phyloP scores from a whole-genome alignment of 164 flowering plant species.

The Liquidambar formosana region DNA sequence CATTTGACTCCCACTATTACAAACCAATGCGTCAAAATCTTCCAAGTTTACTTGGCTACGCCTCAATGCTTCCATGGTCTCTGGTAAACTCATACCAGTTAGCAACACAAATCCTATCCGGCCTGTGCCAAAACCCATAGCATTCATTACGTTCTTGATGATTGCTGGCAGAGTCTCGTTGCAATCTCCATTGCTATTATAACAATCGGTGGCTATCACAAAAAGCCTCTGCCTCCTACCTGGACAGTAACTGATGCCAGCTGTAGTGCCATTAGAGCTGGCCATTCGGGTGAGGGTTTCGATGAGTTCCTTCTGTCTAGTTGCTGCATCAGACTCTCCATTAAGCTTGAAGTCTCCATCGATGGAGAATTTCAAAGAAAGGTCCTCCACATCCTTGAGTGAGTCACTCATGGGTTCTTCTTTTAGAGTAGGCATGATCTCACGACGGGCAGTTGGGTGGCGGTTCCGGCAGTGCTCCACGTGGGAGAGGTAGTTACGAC shows the following conservation, averaged over 20 bases:
- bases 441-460: slow-evolving; percentile 60
- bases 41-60: slow-evolving; percentile 40
- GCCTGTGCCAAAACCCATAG: slow-evolving; percentile 28
- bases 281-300: slow-evolving; percentile 45
- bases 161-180: slow-evolving; percentile 30
- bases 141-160: slow-evolving; percentile 43
- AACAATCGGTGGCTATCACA: slow-evolving; percentile 66
- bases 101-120: slow-evolving; percentile 52
- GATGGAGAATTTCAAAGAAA: slow-evolving; percentile 67
- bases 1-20: slow-evolving; percentile 75
- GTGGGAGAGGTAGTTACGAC: slow-evolving; percentile 70
- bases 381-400: slow-evolving; percentile 71
- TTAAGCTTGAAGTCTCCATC: slow-evolving; percentile 61
- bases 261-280: slow-evolving; percentile 24
- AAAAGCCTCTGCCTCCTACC: slow-evolving; percentile 66
- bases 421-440: slow-evolving; percentile 35
- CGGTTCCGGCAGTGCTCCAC: slow-evolving; percentile 65
- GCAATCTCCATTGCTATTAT: slow-evolving; percentile 30
- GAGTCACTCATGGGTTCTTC: slow-evolving; percentile 88
- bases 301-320: slow-evolving; percentile 54
- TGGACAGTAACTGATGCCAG: slow-evolving; percentile 36
- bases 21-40: slow-evolving; percentile 68
- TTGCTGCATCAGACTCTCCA: slow-evolving; percentile 51
- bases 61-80: slow-evolving; percentile 47
- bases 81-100: slow-evolving; percentile 60